Conservation (phyloP, 345 rosid species). For the Euphorbia peplus region DNA sequence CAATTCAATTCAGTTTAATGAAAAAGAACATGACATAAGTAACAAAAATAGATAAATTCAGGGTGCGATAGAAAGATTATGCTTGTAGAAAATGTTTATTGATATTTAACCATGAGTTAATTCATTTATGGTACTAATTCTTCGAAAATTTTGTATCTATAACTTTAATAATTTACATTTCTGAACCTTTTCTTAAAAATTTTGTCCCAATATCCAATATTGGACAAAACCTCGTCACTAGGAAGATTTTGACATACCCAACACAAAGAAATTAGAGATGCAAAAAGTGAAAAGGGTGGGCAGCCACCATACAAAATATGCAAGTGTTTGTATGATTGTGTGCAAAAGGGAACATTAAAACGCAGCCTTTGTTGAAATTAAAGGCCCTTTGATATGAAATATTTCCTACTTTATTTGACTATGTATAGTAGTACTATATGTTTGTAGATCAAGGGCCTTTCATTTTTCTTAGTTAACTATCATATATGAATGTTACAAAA, state of each 20-base stretch:
- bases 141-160: neutral
- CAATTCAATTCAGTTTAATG: no score
- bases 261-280: neutral
- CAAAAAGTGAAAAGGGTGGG: constrained; percentile 5
- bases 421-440: neutral
- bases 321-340: constrained; percentile 12
- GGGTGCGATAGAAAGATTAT: no score
- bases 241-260: neutral
- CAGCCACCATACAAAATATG: neutral
- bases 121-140: no score
- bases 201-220: neutral
- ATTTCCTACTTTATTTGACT: constrained; percentile 13
- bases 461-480: neutral
- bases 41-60: no score
- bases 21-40: no score
- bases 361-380: constrained; percentile 37
- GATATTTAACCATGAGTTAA: no score
- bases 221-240: constrained; percentile 1
- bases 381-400: constrained; percentile 1
- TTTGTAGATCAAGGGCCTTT: no score
- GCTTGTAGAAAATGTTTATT: no score
- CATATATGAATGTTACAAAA: no score
- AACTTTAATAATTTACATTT: neutral
- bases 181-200: neutral
- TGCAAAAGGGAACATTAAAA: constrained; percentile 3